These are phyloP conservation scores for Calonectria hongkongensis DNA, from an alignment of 2,329 filamentous ascomycete species.

Conservation along the genomic window DNA sequence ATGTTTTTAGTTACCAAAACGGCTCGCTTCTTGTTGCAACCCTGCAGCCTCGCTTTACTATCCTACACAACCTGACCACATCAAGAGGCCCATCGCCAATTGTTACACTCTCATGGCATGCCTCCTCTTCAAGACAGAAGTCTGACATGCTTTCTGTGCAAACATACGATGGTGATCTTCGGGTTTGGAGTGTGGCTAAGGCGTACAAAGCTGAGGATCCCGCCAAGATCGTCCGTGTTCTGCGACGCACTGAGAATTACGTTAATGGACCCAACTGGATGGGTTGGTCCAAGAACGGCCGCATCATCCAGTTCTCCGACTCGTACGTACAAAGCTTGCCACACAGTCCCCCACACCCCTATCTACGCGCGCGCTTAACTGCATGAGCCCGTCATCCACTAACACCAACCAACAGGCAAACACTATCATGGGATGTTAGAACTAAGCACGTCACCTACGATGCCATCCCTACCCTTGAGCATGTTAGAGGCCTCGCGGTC, in stretches of 20 bases:
- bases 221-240: conserved; percentile 90
- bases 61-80: conserved; percentile 92
- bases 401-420: conserved; percentile 78
- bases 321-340: conserved; percentile 76
- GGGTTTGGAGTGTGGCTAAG: conserved; percentile 98
- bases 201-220: conserved; percentile 81
- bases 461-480: conserved; percentile 87
- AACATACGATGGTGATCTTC: conserved; percentile 91
- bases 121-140: conserved; percentile 95
- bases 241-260: conserved; percentile 86
- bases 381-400: conserved; percentile 56
- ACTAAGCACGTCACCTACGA: conserved; percentile 98
- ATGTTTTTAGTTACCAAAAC: conserved; percentile 86
- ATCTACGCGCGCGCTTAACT: conserved; percentile 69
- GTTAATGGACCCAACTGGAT: conserved; percentile 92
- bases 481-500: conserved; percentile 87
- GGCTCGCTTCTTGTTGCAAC: conserved; percentile 94
- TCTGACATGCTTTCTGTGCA: conserved; percentile 98
- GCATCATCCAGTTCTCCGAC: conserved; percentile 94
- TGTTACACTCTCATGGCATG: conserved; percentile 93
- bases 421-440: conserved; percentile 95
- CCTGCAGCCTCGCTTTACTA: conserved; percentile 93
- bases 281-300: conserved; percentile 98
- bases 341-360: conserved; percentile 45
- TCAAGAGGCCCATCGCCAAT: conserved; percentile 90